Evolutionary conservation across 805 yeast genomes (phyloP).

Genomic region (Pichia deserticola): DNA sequence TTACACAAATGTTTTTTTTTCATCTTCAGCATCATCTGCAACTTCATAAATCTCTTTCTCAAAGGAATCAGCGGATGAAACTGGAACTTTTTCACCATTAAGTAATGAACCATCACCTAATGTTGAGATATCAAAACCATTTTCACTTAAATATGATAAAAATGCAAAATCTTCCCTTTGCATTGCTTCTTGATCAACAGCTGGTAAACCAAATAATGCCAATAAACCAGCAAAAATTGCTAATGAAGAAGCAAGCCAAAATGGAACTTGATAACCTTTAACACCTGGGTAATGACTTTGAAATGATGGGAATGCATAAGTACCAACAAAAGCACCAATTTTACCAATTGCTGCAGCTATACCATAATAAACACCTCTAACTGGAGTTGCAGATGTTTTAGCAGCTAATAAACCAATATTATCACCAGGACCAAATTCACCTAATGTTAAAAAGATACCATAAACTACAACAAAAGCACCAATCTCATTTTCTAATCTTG

Average conservation of each 20-base stretch:
- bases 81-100: neutral
- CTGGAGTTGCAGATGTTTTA: constrained; percentile 77
- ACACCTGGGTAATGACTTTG: constrained; percentile 53
- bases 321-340: constrained; percentile 88
- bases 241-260: constrained; percentile 72
- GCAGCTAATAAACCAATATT: constrained; percentile 84
- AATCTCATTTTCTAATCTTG: constrained; percentile 46
- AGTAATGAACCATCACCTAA: constrained; percentile 37
- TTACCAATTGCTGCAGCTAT: constrained; percentile 89
- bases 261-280: constrained; percentile 65
- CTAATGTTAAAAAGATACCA: constrained; percentile 80
- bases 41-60: neutral
- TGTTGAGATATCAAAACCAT: constrained; percentile 63
- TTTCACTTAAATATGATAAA: constrained; percentile 52
- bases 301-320: constrained; percentile 81
- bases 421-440: constrained; percentile 94
- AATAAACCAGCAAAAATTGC: constrained; percentile 65
- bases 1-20: neutral
- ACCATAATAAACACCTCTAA: constrained; percentile 88
- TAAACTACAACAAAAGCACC: constrained; percentile 80
- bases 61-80: neutral
- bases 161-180: constrained; percentile 69
- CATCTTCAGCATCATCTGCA: neutral
- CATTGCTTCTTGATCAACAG: constrained; percentile 78
- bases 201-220: constrained; percentile 67